Percentiles rank a stretch among this genome's conserved stretches.
phyloP scores from a whole-genome alignment of 768 basidiomycete genomes.

The Pleurotus platypus region DNA sequence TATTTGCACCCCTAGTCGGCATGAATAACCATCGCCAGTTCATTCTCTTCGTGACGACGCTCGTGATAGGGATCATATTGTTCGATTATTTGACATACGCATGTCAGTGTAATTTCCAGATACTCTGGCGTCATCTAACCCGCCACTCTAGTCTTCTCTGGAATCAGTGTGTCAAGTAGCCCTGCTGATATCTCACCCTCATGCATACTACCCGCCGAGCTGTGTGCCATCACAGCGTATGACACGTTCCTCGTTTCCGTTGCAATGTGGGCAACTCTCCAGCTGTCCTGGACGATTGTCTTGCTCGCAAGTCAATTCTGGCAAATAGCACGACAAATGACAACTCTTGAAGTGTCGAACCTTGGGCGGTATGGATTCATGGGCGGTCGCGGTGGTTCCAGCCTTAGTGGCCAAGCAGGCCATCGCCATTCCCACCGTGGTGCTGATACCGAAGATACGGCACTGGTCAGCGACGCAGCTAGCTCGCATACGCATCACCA shows the following conservation, averaged over 20 bases:
- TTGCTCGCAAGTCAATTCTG: slow-evolving; percentile 84
- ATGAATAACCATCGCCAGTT: slow-evolving; percentile 95
- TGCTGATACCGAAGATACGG: slow-evolving; percentile 41
- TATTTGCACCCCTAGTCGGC: slow-evolving; percentile 55
- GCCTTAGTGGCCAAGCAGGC: slow-evolving; percentile 71
- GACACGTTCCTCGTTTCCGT: slow-evolving; percentile 87
- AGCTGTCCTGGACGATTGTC: slow-evolving; percentile 91
- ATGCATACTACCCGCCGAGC: slow-evolving; percentile 61
- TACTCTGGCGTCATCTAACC: neutral
- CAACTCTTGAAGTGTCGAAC: slow-evolving; percentile 93
- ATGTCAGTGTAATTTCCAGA: slow-evolving; percentile 50
- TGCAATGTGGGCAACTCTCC: slow-evolving; percentile 82
- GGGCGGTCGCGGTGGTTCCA: slow-evolving; percentile 82
- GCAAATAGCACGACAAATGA: slow-evolving; percentile 94
- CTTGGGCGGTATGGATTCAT: slow-evolving; percentile 95
- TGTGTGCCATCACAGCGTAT: slow-evolving; percentile 68
- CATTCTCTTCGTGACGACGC: slow-evolving; percentile 82
- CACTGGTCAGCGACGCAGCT: slow-evolving; percentile 30
- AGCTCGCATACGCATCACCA: slow-evolving; percentile 45
- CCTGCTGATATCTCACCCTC: slow-evolving; percentile 46
- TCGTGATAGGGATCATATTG: slow-evolving; percentile 74
- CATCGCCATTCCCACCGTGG: slow-evolving; percentile 51
- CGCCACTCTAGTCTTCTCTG: slow-evolving; percentile 49
- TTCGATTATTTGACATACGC: slow-evolving; percentile 85
- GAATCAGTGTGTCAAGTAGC: slow-evolving; percentile 31